These are phyloP conservation scores for Amanita exitialis DNA, from an alignment of 768 basidiomycete species.

Conservation along the genomic window DNA sequence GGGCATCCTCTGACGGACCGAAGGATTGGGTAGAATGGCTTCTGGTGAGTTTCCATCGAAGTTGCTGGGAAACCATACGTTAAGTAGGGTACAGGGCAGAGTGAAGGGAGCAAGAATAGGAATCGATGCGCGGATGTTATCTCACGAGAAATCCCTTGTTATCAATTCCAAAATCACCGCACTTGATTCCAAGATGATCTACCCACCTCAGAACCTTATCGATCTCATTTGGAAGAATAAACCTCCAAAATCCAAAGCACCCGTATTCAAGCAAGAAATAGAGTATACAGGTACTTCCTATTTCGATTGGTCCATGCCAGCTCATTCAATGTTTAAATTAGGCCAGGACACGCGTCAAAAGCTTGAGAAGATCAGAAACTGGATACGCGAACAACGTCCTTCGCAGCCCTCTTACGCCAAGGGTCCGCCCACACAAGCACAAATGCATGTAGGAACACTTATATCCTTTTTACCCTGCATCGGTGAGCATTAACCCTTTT, in stretches of 20 bases:
- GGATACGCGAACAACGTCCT: constrained; percentile 55
- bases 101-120: constrained; percentile 50
- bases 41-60: constrained; percentile 28
- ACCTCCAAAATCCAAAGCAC: constrained; percentile 55
- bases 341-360: constrained; percentile 61
- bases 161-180: constrained; percentile 46
- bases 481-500: constrained; percentile 34
- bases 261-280: constrained; percentile 57
- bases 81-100: constrained; percentile 18
- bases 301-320: not conserved
- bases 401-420: constrained; percentile 55
- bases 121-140: constrained; percentile 77
- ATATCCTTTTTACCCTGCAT: constrained; percentile 63
- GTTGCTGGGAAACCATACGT: not conserved
- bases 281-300: constrained; percentile 48
- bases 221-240: constrained; percentile 78
- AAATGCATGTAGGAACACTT: constrained; percentile 59
- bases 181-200: constrained; percentile 58
- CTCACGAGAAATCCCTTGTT: constrained; percentile 56
- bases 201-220: constrained; percentile 75
- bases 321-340: constrained; percentile 9
- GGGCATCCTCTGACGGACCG: constrained; percentile 31
- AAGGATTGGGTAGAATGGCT: constrained; percentile 80
- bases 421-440: constrained; percentile 43
- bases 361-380: constrained; percentile 56